These are phyloP conservation scores for Rhynchospora tenuis DNA, from an alignment of 176 grass and related monocot genomes.

Conservation along the genomic window DNA sequence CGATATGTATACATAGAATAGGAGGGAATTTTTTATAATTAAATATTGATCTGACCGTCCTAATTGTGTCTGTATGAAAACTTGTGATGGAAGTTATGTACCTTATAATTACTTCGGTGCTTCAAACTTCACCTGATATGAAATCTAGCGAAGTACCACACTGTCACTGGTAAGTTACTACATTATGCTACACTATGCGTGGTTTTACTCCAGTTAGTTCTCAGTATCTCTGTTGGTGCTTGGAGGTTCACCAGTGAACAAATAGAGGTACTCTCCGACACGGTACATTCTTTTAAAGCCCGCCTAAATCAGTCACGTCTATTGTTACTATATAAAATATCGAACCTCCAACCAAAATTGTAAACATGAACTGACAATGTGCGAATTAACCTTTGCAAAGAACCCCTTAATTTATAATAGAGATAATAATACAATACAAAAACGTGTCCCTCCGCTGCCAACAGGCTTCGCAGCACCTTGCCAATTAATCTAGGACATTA, in stretches of 20 bases:
- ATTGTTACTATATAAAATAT: too few relatives aligned
- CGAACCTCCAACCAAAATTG: neutral
- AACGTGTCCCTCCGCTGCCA: neutral
- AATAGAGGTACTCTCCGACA: too few relatives aligned
- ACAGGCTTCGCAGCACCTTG: neutral
- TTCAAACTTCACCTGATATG: too few relatives aligned
- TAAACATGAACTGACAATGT: neutral
- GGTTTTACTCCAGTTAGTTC: too few relatives aligned
- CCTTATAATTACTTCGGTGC: neutral
- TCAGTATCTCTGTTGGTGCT: too few relatives aligned
- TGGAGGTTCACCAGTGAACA: too few relatives aligned
- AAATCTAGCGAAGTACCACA: too few relatives aligned
- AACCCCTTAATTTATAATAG: neutral
- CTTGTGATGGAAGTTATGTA: neutral
- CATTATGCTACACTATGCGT: too few relatives aligned
- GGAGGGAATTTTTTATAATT: neutral
- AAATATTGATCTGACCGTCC: neutral
- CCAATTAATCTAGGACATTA: neutral
- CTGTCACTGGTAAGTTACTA: too few relatives aligned
- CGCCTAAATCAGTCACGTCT: too few relatives aligned
- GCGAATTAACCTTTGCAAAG: neutral
- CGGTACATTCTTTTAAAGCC: too few relatives aligned
- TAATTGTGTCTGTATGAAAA: neutral
- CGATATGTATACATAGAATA: too few relatives aligned
- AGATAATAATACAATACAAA: neutral